Base-by-base conservation (phyloP, 352 stramenopile species). In the Plasmopara viticola region DNA sequence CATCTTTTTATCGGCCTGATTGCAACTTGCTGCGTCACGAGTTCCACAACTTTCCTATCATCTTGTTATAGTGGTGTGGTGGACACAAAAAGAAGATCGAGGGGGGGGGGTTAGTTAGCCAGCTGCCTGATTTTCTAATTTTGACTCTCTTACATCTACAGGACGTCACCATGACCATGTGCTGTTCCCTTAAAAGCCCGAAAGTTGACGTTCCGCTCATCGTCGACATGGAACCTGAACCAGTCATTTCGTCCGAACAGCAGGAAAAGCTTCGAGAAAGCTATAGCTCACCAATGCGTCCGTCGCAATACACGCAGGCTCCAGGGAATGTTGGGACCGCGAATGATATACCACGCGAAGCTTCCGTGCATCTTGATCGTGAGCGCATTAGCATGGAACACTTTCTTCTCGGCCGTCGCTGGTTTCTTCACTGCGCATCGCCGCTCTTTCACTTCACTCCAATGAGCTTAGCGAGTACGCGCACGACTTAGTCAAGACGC, bases 381-480 rank as follows among this genome's bases (percentile, higher is more conserved):
- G 65, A 75, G 48, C 64, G 59, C 30, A 33, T 71, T 59, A 82
- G 64, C 45, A 67, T 83, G 45, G 63, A 80, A 41, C 67, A 85
- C 40, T 74, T 82, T 48, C 56, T 87, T 54, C 67, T 87, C 33
- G 35, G 58, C 47, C 54, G 61, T 31, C 59, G 65, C 61, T 90
- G 76, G 78, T 56, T 66, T 44, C 65, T 78, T 20, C 76, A 90
- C 70, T 81, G 67, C 53, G 68, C 78, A 48, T 90, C 78, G 29
- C 60, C 67, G 47, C 62, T 90, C 43, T 84, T 79, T 55, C 72
- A 78, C 45, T 85, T 87, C 66, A 65, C 10, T 54, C 50, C 30
- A 57, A 72, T 1, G 31, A 77, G 54, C 64, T 87, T 25, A 74
- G 72, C 34, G 51, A 60, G 18, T 85, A 87, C 48, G 76, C 74